Evolutionary conservation across 1,139 yeast genomes (phyloP).

Genomic region (Arxiozyma slooffiae): DNA sequence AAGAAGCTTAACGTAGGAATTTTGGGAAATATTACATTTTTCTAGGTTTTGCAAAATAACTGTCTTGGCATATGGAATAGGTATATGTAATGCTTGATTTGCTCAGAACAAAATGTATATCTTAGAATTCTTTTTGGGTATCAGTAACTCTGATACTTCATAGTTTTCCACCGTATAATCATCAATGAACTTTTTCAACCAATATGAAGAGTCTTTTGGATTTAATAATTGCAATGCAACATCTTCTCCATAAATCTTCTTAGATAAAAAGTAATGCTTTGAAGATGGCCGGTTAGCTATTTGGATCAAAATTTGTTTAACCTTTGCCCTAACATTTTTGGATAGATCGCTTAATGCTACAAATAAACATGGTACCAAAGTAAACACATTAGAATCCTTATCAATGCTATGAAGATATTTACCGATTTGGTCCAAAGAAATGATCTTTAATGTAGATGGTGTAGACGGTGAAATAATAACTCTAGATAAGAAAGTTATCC

Average conservation of each 20-base stretch:
- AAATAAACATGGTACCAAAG: slow-evolving; percentile 37
- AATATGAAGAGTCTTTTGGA: slow-evolving; percentile 50
- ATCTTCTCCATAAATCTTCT: slow-evolving; percentile 40
- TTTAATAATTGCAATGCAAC: slow-evolving; percentile 47
- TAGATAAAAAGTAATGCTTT: slow-evolving; percentile 34
- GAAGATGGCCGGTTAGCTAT: slow-evolving; percentile 35
- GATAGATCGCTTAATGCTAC: slow-evolving; percentile 35
- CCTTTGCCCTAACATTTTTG: slow-evolving; percentile 33
- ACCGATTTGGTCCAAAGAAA: slow-evolving; percentile 37
- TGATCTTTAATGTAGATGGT: slow-evolving; percentile 47
- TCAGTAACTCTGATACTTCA: slow-evolving; percentile 34
- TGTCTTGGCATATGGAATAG: slow-evolving; percentile 39
- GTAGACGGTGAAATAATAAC: slow-evolving; percentile 46
- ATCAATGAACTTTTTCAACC: slow-evolving; percentile 40
- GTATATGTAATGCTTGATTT: slow-evolving; percentile 38
- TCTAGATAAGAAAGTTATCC: slow-evolving; percentile 50
- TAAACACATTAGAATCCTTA: slow-evolving; percentile 32
- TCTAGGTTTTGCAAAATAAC: slow-evolving; percentile 30
- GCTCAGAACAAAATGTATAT: slow-evolving; percentile 41
- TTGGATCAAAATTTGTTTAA: slow-evolving; percentile 28
- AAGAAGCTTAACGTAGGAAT: slow-evolving; percentile 34
- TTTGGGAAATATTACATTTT: slow-evolving; percentile 14
- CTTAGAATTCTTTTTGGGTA: slow-evolving; percentile 37
- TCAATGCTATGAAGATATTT: slow-evolving; percentile 33
- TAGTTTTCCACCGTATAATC: slow-evolving; percentile 40